Base-by-base conservation (phyloP, 2,329 filamentous ascomycete genomes). In the Neonectria faginata region DNA sequence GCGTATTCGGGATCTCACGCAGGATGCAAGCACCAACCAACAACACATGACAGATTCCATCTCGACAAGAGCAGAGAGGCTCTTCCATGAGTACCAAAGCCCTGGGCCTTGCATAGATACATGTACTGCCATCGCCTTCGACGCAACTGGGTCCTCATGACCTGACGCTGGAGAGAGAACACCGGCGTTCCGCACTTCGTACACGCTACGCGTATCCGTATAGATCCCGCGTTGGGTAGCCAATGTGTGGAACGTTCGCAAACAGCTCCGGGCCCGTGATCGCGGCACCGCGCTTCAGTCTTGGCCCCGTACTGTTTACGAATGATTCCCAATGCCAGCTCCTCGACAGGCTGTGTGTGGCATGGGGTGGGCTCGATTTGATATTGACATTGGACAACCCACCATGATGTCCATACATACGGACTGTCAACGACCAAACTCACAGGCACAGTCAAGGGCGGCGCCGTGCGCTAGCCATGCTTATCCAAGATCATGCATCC, bases 381-480 rank as follows among this genome's bases (percentile, higher is more conserved):
- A 45, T 44, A n/a, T 20, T 25, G 25, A 44, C 45, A 51, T 31
- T 22, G 44, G 47, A 59, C 44, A 44, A 45, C 36, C 47, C 47
- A 52, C 47, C 3, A 42, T 20, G 39, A 20, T 20, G 18, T 10
- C 39, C n/a, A 8, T 20, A 42, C 42, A 14, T 18, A 10, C 10
- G 3, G n/a, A 12, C n/a, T 33, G 25, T 25, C 25, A 25, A 25
- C 5, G 25, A 25, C 6, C 25, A 25, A 25, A 25, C 25, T 25
- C 25, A 6, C 25, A 25, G 5, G 25, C 5, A 25, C 25, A 25
- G 25, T 25, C 25, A 27, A 55, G 48, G 42, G 60, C 60, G 27
- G 60, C 60, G 44, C 33, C 41, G 33, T n/a, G 41, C 47, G 25
- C 50, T 63, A 54, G 29, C 55, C 51, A 29, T 20, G 39, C 54